Evolutionary conservation across 495 filamentous ascomycete genomes (phyloP), one percentile per base, ranked within the genome.

Genomic region (Neurospora sp.): DNA sequence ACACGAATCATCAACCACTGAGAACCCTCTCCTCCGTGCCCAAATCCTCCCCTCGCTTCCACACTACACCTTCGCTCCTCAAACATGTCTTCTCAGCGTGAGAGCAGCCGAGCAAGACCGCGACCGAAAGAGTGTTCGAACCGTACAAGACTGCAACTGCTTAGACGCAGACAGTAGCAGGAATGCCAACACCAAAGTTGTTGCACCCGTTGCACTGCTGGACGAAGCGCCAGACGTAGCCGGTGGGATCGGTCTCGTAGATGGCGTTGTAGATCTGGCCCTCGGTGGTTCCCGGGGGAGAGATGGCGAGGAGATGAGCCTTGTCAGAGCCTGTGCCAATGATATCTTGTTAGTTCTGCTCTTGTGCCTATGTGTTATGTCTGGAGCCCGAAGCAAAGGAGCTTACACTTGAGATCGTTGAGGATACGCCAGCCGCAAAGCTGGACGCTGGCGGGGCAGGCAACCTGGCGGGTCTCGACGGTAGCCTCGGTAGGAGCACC

Each of bases 201-300:
- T 37, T 72, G 71, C 71, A 72, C 10, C 46, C 6, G 8, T 20
- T 40, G 37, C 71, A 72, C 18, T 35, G 22, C 27, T 69, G 46
- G 0, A 72, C 71, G 4, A 68, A 72, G 31, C 48, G 46, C 71
- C 70, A 71, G 70, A 72, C 71, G 35, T 20, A 14, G n/a, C 71
- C 71, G 35, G 31, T 38, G 37, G 48, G 48, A 4, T 72, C 48
- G 20, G 71, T 72, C 46, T 72, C 71, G 71, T 72, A 72, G 71
- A 72, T 72, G 12, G 71, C 71, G 71, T 72, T 35, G 35, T 18
- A 72, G 3, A 66, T 18, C 39, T 72, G 53, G 0, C 53, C 53
- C 53, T 31, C 53, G 22, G 53, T 66, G 31, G 71, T 72, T 7
- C 48, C 38, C 0, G 35, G 10, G 1, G 46, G 71, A 22, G 39